Base-by-base conservation (phyloP, 1,284 basidiomycete species). In the Naganishia albida region DNA sequence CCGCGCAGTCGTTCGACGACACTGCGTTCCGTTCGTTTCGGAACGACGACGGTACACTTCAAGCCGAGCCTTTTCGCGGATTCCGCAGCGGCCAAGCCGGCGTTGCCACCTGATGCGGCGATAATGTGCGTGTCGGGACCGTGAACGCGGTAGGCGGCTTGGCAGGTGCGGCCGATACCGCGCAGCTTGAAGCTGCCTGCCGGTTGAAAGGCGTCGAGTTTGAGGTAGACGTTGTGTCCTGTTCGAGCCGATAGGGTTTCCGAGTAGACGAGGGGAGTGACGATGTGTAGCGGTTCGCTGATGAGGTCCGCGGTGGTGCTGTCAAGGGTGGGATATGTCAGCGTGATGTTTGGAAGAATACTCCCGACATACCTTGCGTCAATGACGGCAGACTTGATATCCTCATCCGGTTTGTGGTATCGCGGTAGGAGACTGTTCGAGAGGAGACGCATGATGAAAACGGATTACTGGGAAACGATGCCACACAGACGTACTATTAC, bases 161-260 rank as follows among this genome's bases (percentile, higher is more conserved):
- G 44, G n/a, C 66, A 67, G 30, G 70, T 53, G 28, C 48, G 53
- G 0, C 73, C 72, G 49, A 77, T 69, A 7, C 49, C 66, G 43
- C 69, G 70, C 30, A 72, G 71, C 60, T 77, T 77, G 71, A 77
- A 77, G 13, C 67, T 70, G 2, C 71, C 72, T 7, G 68, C 70
- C 0, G 75, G 74, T 52, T 77, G 75, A 25, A 71, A 63, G 50
- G 69, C 67, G 44, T 77, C 76, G 38, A 77, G 67, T 63, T 77
- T 77, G 38, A 76, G 70, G 44, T 68, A 77, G 49, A 77, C 65
- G 62, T 74, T 64, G 50, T 65, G 64, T 12, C 64, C 64, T 7
- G 56, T 65, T 20, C 38, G 38, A 8, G 49, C 28, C 16, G 65
- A 66, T 13, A 66, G 50, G 8, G 25, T 23, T 18, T 57, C n/a